Conservation (phyloP, 1,284 basidiomycete species). For the Puccinia hordei region DNA sequence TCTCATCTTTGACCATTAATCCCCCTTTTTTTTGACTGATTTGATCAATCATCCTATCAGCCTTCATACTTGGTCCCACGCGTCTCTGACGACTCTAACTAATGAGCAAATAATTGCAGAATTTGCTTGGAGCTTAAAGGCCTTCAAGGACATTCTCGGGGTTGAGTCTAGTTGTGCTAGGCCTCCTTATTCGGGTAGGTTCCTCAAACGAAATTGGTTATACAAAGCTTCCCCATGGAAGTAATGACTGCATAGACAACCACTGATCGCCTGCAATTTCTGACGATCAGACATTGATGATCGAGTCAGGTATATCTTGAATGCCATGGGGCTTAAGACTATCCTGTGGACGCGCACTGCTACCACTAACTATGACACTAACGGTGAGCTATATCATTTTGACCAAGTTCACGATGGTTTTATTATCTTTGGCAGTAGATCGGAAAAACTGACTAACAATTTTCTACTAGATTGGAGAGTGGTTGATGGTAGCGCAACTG, state of each 20-base stretch:
- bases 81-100: constrained; percentile 72
- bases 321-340: constrained; percentile 56
- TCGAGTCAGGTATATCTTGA: constrained; percentile 58
- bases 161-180: constrained; percentile 58
- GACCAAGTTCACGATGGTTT: not conserved
- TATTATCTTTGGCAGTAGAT: not conserved
- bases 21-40: constrained; percentile 49
- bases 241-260: not conserved
- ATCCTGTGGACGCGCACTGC: constrained; percentile 58
- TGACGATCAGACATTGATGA: constrained; percentile 57
- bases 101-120: constrained; percentile 89
- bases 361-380: constrained; percentile 56
- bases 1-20: not conserved
- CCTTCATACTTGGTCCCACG: constrained; percentile 64
- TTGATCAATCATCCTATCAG: constrained; percentile 54
- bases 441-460: not conserved
- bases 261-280: constrained; percentile 31
- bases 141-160: constrained; percentile 57
- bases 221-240: not conserved
- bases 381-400: constrained; percentile 42
- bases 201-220: not conserved
- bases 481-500: constrained; percentile 55
- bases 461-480: constrained; percentile 55
- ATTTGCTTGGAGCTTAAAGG: constrained; percentile 74
- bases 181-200: constrained; percentile 57